Percentiles rank a stretch among this genome's conserved stretches.
phyloP scores from a whole-genome alignment of 2,329 filamentous ascomycete genomes.

The Ophiostoma tasmaniense region DNA sequence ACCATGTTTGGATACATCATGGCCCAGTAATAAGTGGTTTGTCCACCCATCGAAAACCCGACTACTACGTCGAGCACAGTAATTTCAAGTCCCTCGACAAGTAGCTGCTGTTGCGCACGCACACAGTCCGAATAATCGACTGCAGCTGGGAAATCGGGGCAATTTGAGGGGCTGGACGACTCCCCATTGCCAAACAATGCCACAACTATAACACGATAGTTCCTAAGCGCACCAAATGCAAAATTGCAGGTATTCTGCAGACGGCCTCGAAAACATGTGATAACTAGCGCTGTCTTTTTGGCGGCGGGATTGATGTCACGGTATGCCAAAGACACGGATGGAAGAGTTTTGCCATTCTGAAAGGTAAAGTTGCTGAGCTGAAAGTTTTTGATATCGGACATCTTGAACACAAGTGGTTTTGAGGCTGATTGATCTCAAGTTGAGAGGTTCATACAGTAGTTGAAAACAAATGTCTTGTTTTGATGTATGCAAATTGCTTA shows the following conservation, averaged over 20 bases:
- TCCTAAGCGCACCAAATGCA: slow-evolving; percentile 10
- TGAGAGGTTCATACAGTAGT: no score
- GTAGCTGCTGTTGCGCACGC: slow-evolving; percentile 35
- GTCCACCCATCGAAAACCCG: slow-evolving; percentile 51
- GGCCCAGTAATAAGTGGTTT: slow-evolving; percentile 44
- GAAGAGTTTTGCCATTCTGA: slow-evolving; percentile 14
- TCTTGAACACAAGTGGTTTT: no score
- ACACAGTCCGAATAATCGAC: slow-evolving; percentile 41
- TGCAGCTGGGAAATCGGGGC: slow-evolving; percentile 35
- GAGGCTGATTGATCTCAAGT: background rate
- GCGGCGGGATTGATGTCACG: slow-evolving; percentile 8
- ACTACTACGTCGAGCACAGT: slow-evolving; percentile 38
- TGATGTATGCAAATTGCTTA: no score
- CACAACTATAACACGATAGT: slow-evolving; percentile 42
- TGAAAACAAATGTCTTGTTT: no score
- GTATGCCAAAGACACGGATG: slow-evolving; percentile 17
- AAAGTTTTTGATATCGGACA: background rate
- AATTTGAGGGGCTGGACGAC: slow-evolving; percentile 45
- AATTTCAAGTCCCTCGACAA: slow-evolving; percentile 36
- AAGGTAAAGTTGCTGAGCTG: slow-evolving; percentile 12
- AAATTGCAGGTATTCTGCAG: slow-evolving; percentile 12
- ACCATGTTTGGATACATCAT: slow-evolving; percentile 42
- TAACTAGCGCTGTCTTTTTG: slow-evolving; percentile 13
- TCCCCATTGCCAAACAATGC: slow-evolving; percentile 47
- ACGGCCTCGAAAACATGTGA: slow-evolving; percentile 19